Base-by-base conservation (phyloP, 441 rosid genomes). In the Populus hybrid region DNA sequence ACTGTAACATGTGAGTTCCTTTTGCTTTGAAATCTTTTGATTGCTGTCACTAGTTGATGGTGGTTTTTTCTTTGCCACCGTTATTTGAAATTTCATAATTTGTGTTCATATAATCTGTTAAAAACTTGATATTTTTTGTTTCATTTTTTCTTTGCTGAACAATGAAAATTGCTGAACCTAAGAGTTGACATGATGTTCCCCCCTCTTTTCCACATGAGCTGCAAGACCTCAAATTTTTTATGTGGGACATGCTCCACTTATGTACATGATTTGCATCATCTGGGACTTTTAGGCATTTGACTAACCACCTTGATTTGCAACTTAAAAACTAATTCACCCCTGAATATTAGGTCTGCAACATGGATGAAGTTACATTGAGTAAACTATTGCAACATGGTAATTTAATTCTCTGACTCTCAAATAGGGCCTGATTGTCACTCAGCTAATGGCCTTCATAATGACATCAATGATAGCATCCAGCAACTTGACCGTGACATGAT, bases 1-100 rank as follows among this genome's bases (percentile, higher is more conserved):
- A 94, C 76, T 94, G 98, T 83, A 93, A 92, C 82, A 80, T 91
- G 99, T 97, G 86, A 85, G 95, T 79, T 77, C 21, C 50, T 76
- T 78, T 4, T 8, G 61, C 71, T 26, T 28, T 31, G 36, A 63
- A 12, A 23, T 72, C 16, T 8, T 42, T 73, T 63, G 76, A 36
- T 35, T 4, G 28, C 56, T 23, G 38, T 33, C 29, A 59, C 61
- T 33, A 24, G n/a, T 70, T 24, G 21, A 20, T 74, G 61, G 69
- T 26, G 28, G 61, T 59, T 5, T 14, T 26, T 35, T 29, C 31
- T 71, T 71, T 67, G 35, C 31, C 56, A 36, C 23, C 72, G 75
- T 61, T 36, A 29, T 16, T 9, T 11, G 4, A 28, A 69, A 69
- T 69, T 24, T 28, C 50, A 36, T 69, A 36, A 18, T 68, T 20